Conservation (phyloP, 768 basidiomycete species). For the Calocera cornea region DNA sequence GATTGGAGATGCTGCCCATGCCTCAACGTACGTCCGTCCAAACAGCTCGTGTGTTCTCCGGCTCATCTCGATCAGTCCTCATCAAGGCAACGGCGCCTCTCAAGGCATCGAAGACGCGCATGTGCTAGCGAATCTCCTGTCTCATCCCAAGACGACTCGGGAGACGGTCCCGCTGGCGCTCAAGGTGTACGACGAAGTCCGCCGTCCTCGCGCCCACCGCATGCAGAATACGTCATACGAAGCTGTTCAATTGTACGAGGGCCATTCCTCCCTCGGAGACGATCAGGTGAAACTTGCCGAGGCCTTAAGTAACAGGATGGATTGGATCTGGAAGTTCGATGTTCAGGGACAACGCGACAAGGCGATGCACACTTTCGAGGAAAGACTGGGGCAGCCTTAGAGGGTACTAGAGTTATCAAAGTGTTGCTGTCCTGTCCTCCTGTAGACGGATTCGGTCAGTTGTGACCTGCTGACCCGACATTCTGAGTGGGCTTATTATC, state of each 20-base stretch:
- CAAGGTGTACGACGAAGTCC: constrained; percentile 16
- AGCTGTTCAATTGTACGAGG: constrained; percentile 20
- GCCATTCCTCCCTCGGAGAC: constrained; percentile 29
- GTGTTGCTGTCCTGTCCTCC: no score
- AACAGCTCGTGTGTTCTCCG: neutral
- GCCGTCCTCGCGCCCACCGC: constrained; percentile 18
- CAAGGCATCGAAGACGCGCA: constrained; percentile 18
- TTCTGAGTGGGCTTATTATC: no score
- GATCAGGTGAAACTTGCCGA: constrained; percentile 31
- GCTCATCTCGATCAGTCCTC: constrained; percentile 23
- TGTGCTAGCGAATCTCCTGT: constrained; percentile 18
- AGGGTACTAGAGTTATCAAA: no score
- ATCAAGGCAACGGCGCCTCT: constrained; percentile 42
- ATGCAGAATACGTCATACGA: constrained; percentile 18
- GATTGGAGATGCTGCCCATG: constrained; percentile 2
- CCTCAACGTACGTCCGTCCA: neutral
- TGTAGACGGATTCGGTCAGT: no score
- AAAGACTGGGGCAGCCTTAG: constrained; percentile 31
- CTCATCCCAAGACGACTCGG: constrained; percentile 11
- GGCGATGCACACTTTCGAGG: constrained; percentile 3
- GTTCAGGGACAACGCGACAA: constrained; percentile 10
- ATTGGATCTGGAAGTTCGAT: constrained; percentile 39
- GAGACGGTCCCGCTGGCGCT: constrained; percentile 11
- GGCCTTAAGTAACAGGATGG: constrained; percentile 39
- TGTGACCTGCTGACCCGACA: no score